Conservation (phyloP, 768 basidiomycete species). For the Boletus rufocinnamomeus region DNA sequence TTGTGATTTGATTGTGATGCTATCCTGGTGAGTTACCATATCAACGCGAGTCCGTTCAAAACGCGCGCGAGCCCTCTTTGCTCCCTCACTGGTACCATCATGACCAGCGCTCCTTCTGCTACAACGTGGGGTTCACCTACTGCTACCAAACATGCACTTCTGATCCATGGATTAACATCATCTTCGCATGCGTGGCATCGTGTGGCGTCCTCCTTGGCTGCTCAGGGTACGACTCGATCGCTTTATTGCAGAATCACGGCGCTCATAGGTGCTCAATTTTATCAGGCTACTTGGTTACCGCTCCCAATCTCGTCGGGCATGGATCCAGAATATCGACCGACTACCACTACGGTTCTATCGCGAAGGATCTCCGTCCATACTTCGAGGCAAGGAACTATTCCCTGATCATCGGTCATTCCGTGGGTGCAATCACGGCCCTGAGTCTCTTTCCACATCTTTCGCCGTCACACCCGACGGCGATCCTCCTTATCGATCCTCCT, state of each 20-base stretch:
- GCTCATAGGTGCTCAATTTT: neutral
- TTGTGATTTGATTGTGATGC: no score
- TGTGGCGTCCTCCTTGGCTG: conserved; percentile 18
- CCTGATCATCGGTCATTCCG: conserved; percentile 25
- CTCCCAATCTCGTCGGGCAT: conserved; percentile 28
- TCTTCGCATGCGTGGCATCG: conserved; percentile 24
- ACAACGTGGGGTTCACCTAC: conserved; percentile 26
- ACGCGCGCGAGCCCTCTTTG: neutral
- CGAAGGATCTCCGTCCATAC: conserved; percentile 21
- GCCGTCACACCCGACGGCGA: conserved; percentile 8
- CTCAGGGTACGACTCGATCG: conserved; percentile 12
- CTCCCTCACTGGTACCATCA: neutral
- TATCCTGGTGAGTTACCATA: no score
- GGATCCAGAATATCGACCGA: conserved; percentile 13
- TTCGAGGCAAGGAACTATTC: conserved; percentile 13
- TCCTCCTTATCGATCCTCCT: conserved; percentile 24
- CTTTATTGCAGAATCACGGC: no score
- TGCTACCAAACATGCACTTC: conserved; percentile 26
- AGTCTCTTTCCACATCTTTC: conserved; percentile 15
- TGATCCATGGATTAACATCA: conserved; percentile 30
- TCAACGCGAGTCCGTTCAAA: no score
- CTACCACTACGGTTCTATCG: conserved; percentile 15
- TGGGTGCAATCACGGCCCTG: conserved; percentile 10
- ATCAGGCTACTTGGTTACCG: conserved; percentile 26
- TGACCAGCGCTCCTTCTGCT: conserved; percentile 22